Conservation (phyloP, 2,329 filamentous ascomycete species). For the Metarhizium rileyi region DNA sequence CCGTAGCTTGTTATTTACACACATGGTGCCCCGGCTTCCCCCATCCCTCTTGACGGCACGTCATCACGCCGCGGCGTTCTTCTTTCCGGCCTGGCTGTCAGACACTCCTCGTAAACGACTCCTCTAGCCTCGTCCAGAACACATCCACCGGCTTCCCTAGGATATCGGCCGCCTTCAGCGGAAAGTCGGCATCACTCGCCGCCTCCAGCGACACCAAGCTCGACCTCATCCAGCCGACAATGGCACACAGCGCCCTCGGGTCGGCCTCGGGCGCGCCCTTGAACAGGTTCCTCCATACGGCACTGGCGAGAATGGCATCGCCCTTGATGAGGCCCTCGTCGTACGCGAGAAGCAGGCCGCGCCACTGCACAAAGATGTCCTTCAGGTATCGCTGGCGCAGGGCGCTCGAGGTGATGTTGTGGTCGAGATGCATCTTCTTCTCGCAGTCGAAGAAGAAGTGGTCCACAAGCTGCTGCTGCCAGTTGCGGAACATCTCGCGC, state of each 20-base stretch:
- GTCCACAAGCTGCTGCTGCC: conserved; percentile 86
- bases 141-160: conserved; percentile 26
- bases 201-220: conserved; percentile 38
- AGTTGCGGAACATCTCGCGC: conserved; percentile 56
- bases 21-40: no score
- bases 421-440: conserved; percentile 70
- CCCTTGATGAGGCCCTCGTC: conserved; percentile 72
- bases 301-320: conserved; percentile 67
- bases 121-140: conserved; percentile 35
- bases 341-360: conserved; percentile 74
- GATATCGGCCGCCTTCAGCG: conserved; percentile 22
- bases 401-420: conserved; percentile 54
- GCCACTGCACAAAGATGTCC: conserved; percentile 89
- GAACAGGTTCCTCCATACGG: conserved; percentile 90
- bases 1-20: no score
- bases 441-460: conserved; percentile 91
- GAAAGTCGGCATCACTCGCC: conserved; percentile 34
- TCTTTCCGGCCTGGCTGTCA: not conserved
- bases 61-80: no score
- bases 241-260: conserved; percentile 38
- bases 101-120: conserved; percentile 20
- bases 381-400: conserved; percentile 62
- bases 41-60: no score
- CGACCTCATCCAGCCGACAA: conserved; percentile 47
- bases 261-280: conserved; percentile 53